phyloP scores from a whole-genome alignment of 2,329 filamentous ascomycete species.

The Verticillium alfalfae region DNA sequence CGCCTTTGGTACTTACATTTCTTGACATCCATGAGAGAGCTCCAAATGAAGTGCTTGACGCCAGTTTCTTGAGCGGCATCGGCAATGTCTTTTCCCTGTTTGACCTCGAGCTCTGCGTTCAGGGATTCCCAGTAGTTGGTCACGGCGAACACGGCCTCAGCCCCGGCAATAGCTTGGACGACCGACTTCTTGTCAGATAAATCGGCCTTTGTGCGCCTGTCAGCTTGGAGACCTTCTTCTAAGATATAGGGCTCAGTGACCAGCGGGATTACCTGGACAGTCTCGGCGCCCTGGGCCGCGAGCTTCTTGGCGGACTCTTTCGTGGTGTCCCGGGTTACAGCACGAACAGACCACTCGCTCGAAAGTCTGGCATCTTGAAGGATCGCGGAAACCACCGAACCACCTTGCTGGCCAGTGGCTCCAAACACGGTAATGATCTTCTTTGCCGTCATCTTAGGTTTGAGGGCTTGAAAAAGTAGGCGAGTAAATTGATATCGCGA shows the following conservation, averaged over 20 bases:
- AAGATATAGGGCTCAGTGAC: background rate
- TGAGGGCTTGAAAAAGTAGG: too few species aligned
- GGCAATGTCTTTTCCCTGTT: constrained; percentile 38
- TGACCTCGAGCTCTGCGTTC: constrained; percentile 27
- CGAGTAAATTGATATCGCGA: too few species aligned
- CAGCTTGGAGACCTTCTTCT: background rate
- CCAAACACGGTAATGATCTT: constrained; percentile 52
- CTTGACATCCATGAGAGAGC: constrained; percentile 33
- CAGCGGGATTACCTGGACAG: constrained; percentile 30
- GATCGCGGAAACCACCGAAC: constrained; percentile 42
- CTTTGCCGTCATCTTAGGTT: constrained; percentile 5
- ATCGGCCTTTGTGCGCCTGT: background rate
- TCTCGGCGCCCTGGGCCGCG: constrained; percentile 37
- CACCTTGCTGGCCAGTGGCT: constrained; percentile 56
- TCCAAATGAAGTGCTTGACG: constrained; percentile 40
- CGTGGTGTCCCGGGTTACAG: constrained; percentile 44
- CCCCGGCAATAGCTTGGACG: constrained; percentile 21
- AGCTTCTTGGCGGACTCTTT: constrained; percentile 39
- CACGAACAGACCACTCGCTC: constrained; percentile 45
- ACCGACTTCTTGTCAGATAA: background rate
- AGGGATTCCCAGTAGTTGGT: constrained; percentile 31
- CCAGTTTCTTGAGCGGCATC: constrained; percentile 37
- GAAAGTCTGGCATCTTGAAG: constrained; percentile 31
- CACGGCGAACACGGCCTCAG: constrained; percentile 24
- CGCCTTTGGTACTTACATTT: constrained; percentile 15